phyloP scores from a whole-genome alignment of 2,329 filamentous ascomycete genomes.

The Plenodomus tracheiphilus region DNA sequence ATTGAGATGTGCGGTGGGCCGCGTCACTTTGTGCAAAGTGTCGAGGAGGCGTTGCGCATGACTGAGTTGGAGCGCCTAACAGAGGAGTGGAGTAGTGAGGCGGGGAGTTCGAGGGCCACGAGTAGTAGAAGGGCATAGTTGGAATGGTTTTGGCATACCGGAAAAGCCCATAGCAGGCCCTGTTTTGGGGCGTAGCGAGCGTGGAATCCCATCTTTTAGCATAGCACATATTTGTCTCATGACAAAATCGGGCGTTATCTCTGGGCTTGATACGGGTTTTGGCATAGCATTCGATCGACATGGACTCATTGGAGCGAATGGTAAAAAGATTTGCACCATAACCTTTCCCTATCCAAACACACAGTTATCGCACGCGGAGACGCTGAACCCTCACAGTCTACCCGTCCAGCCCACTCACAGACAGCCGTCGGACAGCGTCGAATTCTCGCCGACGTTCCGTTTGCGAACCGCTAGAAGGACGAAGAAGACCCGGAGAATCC shows the following conservation, averaged over 20 bases:
- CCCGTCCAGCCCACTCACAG: no score
- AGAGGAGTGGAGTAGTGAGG: slow-evolving; percentile 39
- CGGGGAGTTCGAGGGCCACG: slow-evolving; percentile 23
- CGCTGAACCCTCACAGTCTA: no score
- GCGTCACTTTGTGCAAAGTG: slow-evolving; percentile 76
- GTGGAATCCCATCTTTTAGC: neutral
- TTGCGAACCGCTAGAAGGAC: no score
- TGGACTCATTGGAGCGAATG: no score
- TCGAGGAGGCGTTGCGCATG: slow-evolving; percentile 80
- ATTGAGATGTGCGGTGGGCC: slow-evolving; percentile 79
- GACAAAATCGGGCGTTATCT: neutral
- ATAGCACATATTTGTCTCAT: neutral
- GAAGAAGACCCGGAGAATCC: no score
- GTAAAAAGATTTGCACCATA: no score
- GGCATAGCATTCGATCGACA: no score
- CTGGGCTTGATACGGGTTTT: neutral
- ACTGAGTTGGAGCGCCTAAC: slow-evolving; percentile 70
- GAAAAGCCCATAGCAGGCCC: neutral
- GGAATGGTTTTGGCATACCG: neutral
- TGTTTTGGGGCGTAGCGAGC: neutral
- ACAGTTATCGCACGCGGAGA: no score
- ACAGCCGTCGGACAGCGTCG: no score
- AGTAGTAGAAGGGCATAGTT: slow-evolving; percentile 3
- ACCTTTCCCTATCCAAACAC: no score
- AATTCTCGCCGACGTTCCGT: no score